Conservation (phyloP, 139 green algal genomes). For the Auxenochlorella protothecoides region DNA sequence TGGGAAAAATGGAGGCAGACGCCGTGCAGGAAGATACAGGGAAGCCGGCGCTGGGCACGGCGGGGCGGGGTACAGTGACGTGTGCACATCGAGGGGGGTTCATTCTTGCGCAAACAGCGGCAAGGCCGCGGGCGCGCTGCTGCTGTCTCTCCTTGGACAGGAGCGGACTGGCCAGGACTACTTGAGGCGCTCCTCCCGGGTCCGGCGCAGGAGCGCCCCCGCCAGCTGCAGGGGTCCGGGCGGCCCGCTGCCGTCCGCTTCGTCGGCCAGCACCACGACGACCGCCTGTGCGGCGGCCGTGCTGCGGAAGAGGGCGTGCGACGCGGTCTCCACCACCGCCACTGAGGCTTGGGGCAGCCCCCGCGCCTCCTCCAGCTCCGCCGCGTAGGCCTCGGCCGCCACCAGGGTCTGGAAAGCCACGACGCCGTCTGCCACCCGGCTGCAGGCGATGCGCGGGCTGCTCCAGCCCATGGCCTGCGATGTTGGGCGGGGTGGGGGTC, state of each 20-base stretch:
- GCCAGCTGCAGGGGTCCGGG: constrained; percentile 47
- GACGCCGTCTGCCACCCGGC: constrained; percentile 44
- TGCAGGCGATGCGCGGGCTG: constrained; percentile 26
- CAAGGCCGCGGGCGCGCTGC: too few relatives aligned
- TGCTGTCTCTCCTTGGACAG: neutral
- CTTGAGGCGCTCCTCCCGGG: constrained; percentile 14
- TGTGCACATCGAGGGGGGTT: neutral
- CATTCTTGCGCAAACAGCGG: constrained; percentile 1
- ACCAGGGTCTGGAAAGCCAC: constrained; percentile 48
- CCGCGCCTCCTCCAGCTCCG: neutral
- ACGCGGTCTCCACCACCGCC: constrained; percentile 18
- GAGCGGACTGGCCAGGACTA: neutral
- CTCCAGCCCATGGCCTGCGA: constrained; percentile 14
- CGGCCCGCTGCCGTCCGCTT: constrained; percentile 8
- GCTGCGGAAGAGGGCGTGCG: constrained; percentile 46
- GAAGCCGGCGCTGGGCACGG: too few relatives aligned
- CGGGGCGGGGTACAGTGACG: neutral
- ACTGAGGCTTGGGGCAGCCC: neutral
- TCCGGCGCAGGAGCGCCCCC: constrained; percentile 19
- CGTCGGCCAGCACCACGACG: constrained; percentile 42
- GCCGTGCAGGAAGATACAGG: too few relatives aligned
- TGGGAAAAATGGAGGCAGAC: too few relatives aligned
- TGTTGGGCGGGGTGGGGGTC: too few relatives aligned
- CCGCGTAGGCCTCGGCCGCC: constrained; percentile 32
- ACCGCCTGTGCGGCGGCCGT: constrained; percentile 30